Base-by-base conservation (phyloP, 2,329 filamentous ascomycete genomes). In the Xylariaceae sp. region DNA sequence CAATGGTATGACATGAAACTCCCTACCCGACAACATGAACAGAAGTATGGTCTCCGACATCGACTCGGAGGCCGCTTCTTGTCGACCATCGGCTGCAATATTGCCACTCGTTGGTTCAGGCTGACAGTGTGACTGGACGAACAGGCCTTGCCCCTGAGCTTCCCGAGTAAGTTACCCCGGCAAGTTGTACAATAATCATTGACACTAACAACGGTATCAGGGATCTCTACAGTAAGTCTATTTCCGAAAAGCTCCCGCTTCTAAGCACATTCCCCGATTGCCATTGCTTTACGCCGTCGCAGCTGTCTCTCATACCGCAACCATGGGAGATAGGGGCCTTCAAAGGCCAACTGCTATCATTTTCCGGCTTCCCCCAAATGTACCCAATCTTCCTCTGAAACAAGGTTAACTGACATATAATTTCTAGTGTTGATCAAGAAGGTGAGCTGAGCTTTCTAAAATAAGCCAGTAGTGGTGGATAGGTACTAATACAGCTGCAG, bases 91-190 rank as follows among this genome's bases (percentile, higher is more conserved):
- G 49, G 50, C 47, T 51, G 49, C 29, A 54, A 56, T 42, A 77
- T 85, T 55, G 89, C 89, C 89, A 90, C 88, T 91, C 29, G 87
- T 80, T 88, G 89, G 89, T 92, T 80, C 77, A 79, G 84, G 85
- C 89, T 94, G 89, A 94, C 89, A 85, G 88, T 91, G 91, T 84
- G 91, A 95, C 86, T 74, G 80, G 73, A 65, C 72, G 72, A 81
- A 81, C 49, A 99, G 94, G 94, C 82, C 91, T 99, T 75, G 92
- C 94, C 70, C 94, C 95, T 76, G 91, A 97, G 77, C 87, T 99
- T 71, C 94, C 95, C 74, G 94, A 99, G 57, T 59, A 57, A 53
- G 57, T 57, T 51, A 29, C 6, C 7, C 11, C 3, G 12, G 27
- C 35, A 8, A 6, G 30, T 5, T 31, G 4, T 35, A 26, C 9